A percentile compares a stretch with the other conserved stretches of the same genome.
These are phyloP conservation scores for Calonectria honghensis DNA, from an alignment of 2,329 filamentous ascomycete genomes.

Conservation along the genomic window DNA sequence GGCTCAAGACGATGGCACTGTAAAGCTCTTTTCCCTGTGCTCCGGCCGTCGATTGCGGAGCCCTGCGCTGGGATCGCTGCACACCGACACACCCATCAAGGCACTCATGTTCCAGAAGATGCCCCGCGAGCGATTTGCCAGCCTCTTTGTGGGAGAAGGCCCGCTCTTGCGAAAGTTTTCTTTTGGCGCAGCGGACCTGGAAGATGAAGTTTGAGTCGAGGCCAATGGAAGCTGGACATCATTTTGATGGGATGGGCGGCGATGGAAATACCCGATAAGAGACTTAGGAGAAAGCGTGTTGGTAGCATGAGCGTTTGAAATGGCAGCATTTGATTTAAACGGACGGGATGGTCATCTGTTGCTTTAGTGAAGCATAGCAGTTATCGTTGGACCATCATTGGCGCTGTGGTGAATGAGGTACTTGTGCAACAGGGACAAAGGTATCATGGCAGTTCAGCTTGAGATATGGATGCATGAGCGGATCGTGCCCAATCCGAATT, in stretches of 20 bases:
- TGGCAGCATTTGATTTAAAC: not conserved
- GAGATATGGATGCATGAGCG: not conserved
- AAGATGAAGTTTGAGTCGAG: constrained; percentile 60
- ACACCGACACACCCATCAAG: constrained; percentile 59
- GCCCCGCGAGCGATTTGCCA: constrained; percentile 65
- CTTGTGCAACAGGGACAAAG: not conserved
- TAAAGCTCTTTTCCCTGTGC: constrained; percentile 70
- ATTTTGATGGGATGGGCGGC: not conserved
- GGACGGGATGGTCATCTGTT: not conserved
- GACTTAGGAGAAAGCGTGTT: not conserved
- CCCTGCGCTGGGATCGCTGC: constrained; percentile 51
- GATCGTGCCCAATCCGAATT: not conserved
- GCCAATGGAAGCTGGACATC: not conserved
- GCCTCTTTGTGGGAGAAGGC: constrained; percentile 67
- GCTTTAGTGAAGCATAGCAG: too few species aligned
- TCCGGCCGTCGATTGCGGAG: constrained; percentile 64
- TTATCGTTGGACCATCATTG: not conserved
- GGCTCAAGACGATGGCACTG: constrained; percentile 69
- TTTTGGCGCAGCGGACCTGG: constrained; percentile 59
- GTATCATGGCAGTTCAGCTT: not conserved
- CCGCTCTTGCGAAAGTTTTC: constrained; percentile 65
- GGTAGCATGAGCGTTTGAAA: not conserved
- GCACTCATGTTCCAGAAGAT: constrained; percentile 68
- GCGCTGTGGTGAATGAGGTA: not conserved
- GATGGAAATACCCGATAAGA: not conserved